Evolutionary conservation across 345 rosid species (phyloP), one percentile per base, ranked within the genome.

Genomic region (Atalantia buxifolia): DNA sequence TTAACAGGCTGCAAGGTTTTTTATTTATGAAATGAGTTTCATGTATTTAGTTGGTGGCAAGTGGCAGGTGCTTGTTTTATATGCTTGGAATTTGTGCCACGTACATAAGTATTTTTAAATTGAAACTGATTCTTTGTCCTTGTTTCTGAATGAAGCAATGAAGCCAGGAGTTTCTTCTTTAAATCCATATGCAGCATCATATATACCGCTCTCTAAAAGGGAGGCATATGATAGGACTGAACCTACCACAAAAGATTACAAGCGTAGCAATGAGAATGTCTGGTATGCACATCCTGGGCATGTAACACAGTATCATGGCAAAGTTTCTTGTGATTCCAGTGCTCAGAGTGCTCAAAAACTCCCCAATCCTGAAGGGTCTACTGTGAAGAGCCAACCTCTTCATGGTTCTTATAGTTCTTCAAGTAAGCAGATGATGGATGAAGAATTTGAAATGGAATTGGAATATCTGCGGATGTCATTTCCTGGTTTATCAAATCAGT

Each of bases 131-230:
- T 18, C 24, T 48, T 55, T 42, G 50, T 75, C 13, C 0, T 25
- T 77, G 13, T 63, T 64, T 48, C 66, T 60, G 16, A 66, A 62
- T 60, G 65, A 76, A 83, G 71, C 80, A 45, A 93, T 93, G 99
- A 91, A 87, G 87, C 84, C 87, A 2, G 87, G 90, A 77, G 79
- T 77, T 67, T 93, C 97, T 66, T 35, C 92, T 6, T 78, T 95
- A 89, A 95, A 95, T 72, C 98, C 98, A 0, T 73, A 91, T 72
- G 99, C 98, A 24, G 88, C 90, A 40, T 84, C 96, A 9, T 95
- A 93, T 63, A 75, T 88, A 61, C 99, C 99, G 1, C 82, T 95
- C 59, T 83, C 92, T 6, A 91, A 87, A 86, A 89, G 97, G 83
- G 90, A 71, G 53, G 66, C 73, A 53, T 78, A 61, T 74, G 76